phyloP scores from a whole-genome alignment of 2,329 filamentous ascomycete genomes.

The Cordyceps sp. region DNA sequence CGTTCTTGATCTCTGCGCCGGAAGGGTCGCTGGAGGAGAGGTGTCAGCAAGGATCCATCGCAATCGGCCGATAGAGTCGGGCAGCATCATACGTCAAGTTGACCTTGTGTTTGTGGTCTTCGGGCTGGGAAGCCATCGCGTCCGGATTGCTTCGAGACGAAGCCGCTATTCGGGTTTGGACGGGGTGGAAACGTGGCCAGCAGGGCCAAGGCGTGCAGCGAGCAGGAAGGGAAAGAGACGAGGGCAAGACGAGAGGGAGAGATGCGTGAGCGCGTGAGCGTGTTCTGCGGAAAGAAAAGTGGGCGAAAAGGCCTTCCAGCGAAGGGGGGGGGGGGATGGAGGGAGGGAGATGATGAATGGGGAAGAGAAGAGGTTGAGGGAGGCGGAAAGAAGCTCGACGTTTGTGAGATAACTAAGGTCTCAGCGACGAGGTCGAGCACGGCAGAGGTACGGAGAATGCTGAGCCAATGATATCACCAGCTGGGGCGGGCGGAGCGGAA shows the following conservation, averaged over 20 bases:
- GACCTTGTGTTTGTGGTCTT: conserved; percentile 64
- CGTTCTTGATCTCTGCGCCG: conserved; percentile 71
- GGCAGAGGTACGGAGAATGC: conserved; percentile 1
- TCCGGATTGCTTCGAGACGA: conserved; percentile 9
- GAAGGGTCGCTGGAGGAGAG: conserved; percentile 56
- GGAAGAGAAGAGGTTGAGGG: conserved; percentile 3
- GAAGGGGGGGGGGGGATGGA: conserved; percentile 1
- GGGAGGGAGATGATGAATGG: conserved; percentile 2
- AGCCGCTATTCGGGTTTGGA: conserved; percentile 4
- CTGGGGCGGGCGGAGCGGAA: conserved; percentile 16
- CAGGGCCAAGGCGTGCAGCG: background rate
- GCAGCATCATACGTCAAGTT: conserved; percentile 52
- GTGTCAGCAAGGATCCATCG: conserved; percentile 15
- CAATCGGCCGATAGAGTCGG: background rate
- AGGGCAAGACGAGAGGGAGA: too few species aligned
- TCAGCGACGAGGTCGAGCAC: background rate
- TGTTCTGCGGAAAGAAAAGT: too few species aligned
- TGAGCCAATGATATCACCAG: conserved; percentile 18
- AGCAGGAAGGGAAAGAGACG: conserved; percentile 1
- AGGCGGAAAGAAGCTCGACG: conserved; percentile 6
- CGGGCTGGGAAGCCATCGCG: conserved; percentile 57
- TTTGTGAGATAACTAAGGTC: too few species aligned
- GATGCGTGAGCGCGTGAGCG: too few species aligned
- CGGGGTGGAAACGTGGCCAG: conserved; percentile 8
- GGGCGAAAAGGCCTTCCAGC: too few species aligned